These are phyloP conservation scores for Ogataea paraovalis DNA, from an alignment of 805 yeast species.

Conservation along the genomic window DNA sequence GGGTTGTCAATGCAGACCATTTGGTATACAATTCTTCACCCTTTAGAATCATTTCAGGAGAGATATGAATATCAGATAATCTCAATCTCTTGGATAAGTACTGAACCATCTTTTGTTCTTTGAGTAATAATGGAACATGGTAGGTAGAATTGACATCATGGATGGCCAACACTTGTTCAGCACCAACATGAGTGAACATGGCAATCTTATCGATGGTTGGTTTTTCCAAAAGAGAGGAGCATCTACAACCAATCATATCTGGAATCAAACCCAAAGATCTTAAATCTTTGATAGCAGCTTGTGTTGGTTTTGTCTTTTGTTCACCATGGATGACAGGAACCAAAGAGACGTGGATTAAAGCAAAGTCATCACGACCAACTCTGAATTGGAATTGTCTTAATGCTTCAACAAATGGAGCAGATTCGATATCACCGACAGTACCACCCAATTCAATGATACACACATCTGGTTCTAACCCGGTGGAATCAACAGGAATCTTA, in stretches of 20 bases:
- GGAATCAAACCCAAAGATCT: constrained; percentile 93
- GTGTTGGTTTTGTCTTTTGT: constrained; percentile 98
- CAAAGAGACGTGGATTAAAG: constrained; percentile 91
- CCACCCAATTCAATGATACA: constrained; percentile 98
- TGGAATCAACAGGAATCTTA: constrained; percentile 83
- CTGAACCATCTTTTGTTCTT: constrained; percentile 79
- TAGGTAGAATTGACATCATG: constrained; percentile 96
- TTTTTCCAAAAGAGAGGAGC: constrained; percentile 73
- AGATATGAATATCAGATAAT: constrained; percentile 44
- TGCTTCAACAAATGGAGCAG: constrained; percentile 98
- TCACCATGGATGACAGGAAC: constrained; percentile 99
- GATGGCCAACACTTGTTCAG: constrained; percentile 95
- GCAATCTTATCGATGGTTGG: constrained; percentile 94
- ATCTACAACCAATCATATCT: constrained; percentile 97
- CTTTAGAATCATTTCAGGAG: constrained; percentile 48
- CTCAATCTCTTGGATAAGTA: constrained; percentile 66
- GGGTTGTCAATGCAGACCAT: constrained; percentile 78
- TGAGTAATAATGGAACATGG: constrained; percentile 90
- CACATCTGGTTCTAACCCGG: constrained; percentile 87
- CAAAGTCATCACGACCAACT: constrained; percentile 91
- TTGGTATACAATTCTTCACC: constrained; percentile 69
- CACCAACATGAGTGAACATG: constrained; percentile 98
- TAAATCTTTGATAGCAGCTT: constrained; percentile 96
- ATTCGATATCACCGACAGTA: constrained; percentile 98
- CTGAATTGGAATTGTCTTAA: constrained; percentile 98